Evolutionary conservation across 495 filamentous ascomycete genomes (phyloP), one percentile per base, ranked within the genome.

Genomic region (Hypoxylon perforatum): DNA sequence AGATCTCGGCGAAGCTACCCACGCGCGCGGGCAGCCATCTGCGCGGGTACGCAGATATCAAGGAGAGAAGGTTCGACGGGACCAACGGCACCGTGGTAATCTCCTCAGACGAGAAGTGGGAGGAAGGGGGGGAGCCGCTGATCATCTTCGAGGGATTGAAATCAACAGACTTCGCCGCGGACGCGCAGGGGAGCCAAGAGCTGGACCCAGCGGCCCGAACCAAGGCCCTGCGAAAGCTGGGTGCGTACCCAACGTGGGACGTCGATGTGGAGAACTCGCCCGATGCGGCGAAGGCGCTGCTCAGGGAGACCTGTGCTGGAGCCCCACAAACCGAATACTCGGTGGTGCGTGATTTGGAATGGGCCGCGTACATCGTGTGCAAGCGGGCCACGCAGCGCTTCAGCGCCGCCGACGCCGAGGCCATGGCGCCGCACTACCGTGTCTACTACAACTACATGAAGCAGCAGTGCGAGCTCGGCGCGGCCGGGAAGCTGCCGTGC

Each of bases 401-500:
- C 19, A 66, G 52, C 6, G 25, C 57, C 10, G 70, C 60, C 8
- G 61, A 72, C 18, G 47, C 53, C 17, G 60, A 61, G 46, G 52
- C 63, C 15, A 69, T 72, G 65, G 58, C 65, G 1, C 66, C 61
- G 18, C 53, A 63, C 49, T 61, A 66, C 25, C 41, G 39, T 15
- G 57, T 67, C 42, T 72, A 64, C 61, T 70, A 70, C 39, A 66
- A 67, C 11, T 70, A 72, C 39, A 72, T 72, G 70, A 69, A 72
- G 61, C 39, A 57, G 14, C 66, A 70, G 21, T 57, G 57, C 33
- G 59, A 69, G 45, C 62, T 69, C 2, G 61, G 44, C 11, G 48
- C 52, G 14, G 70, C 67, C 10, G 63, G 56, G 52, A 64, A 65
- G 19, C 55, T 72, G 23, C 65, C 70, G 23, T 72, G 66, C 45